Conservation (phyloP, 2,329 filamentous ascomycete species). For the Coniochaeta sp. region DNA sequence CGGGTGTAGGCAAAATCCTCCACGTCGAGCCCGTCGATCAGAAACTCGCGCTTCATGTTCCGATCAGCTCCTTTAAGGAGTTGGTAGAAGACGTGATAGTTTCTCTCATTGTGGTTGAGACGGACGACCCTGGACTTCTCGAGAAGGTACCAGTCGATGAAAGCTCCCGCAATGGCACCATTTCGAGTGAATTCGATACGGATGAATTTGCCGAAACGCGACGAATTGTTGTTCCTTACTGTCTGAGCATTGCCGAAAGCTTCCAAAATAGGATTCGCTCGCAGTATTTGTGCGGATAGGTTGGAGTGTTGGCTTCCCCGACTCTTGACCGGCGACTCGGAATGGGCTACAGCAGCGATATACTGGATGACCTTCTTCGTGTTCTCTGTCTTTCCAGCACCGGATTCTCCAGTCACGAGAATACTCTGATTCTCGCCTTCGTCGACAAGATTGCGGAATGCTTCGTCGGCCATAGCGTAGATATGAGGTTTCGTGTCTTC, state of each 20-base stretch:
- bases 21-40: conserved; percentile 67
- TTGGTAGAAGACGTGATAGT: conserved; percentile 98
- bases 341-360: conserved; percentile 84
- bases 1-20: conserved; percentile 89
- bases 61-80: conserved; percentile 76
- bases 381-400: conserved; percentile 97
- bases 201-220: conserved; percentile 97
- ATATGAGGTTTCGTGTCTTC: conserved; percentile 98
- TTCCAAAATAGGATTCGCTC: conserved; percentile 95
- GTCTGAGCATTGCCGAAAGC: conserved; percentile 98
- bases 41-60: conserved; percentile 66
- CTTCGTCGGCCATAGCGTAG: conserved; percentile 94
- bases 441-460: conserved; percentile 90
- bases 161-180: conserved; percentile 89
- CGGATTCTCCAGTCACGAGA: conserved; percentile 93
- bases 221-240: conserved; percentile 96
- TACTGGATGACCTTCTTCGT: conserved; percentile 99
- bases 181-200: conserved; percentile 86
- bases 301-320: conserved; percentile 61
- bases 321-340: conserved; percentile 62
- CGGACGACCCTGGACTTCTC: conserved; percentile 97
- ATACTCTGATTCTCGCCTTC: conserved; percentile 97
- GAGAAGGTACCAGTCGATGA: conserved; percentile 96
- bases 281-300: conserved; percentile 90
- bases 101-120: conserved; percentile 80